Base-by-base conservation (phyloP, 768 basidiomycete species). In the Cystofilobasidium bisporidii region DNA sequence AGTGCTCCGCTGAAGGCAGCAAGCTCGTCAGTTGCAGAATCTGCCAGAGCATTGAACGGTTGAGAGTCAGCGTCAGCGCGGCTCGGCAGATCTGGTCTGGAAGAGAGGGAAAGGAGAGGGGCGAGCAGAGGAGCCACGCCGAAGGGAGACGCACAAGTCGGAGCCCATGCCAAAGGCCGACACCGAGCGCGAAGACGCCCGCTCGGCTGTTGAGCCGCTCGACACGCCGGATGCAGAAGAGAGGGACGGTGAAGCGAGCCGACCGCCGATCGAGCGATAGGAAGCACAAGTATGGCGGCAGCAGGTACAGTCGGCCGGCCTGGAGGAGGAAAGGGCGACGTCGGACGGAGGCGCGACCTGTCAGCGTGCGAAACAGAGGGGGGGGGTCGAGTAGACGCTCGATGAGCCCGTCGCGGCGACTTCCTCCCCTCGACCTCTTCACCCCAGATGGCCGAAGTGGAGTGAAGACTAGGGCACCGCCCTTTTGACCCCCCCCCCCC, bases 181-280 rank as follows among this genome's bases (percentile, higher is more conserved):
- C 79, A 73, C 91, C 92, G 36, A 99, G 82, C n/a, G 94, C 93
- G 75, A 97, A 97, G 43, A 96, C 87, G 8, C 96, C 96, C 33
- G 91, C 88, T 18, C 91, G 84, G 15, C 91, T 87, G 76, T 94
- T 96, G 62, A 97, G 82, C 58, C 91, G 81, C 78, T 99, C 96
- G 26, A 99, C 96, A 64, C 96, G 81, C 61, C 96, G 84, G 72
- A 99, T 85, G 8, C 91, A 91, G 63, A 87, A 91, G 50, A 99
- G 82, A 36, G 96, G 94, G 12, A 98, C 79, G 11, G 91, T 91
- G 78, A 91, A 91, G 53, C 87, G 82, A 67, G 92, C 91, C 28
- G 90, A 92, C 75, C 91, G 91, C 74, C 87, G 85, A 77, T 99
- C 96, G 30, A 94, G 78, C 8, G 91, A 94, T 17, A 86, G 79